A percentile compares a stretch with the other conserved stretches of the same genome.
Conservation (phyloP, 495 filamentous ascomycete species). For the Lentithecium fluviatile region DNA sequence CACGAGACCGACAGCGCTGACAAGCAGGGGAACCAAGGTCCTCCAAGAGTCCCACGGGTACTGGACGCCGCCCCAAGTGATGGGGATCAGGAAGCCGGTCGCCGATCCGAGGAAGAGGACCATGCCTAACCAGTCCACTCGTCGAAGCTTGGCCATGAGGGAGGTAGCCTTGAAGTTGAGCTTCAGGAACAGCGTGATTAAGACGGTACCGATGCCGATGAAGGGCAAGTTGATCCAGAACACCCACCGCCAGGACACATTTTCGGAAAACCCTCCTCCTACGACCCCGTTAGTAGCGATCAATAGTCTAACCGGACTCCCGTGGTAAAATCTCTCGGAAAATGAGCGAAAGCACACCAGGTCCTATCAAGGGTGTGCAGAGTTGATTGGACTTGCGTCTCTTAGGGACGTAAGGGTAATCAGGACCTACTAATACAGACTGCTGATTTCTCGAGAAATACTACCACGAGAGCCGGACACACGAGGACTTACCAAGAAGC, state of each 20-base stretch:
- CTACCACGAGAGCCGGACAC: no score
- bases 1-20: slow-evolving; percentile 36
- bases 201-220: slow-evolving; percentile 48
- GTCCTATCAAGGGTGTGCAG: no score
- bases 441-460: no score
- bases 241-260: slow-evolving; percentile 59
- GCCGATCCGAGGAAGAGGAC: slow-evolving; percentile 49
- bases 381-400: no score
- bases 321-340: no score
- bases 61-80: slow-evolving; percentile 59
- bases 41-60: slow-evolving; percentile 52
- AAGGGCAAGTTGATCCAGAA: slow-evolving; percentile 61
- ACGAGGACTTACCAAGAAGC: slow-evolving; percentile 52
- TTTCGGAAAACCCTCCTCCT: slow-evolving; percentile 62
- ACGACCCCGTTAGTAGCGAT: neutral
- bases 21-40: slow-evolving; percentile 46
- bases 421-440: no score
- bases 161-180: slow-evolving; percentile 45
- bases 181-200: slow-evolving; percentile 52
- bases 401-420: no score
- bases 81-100: slow-evolving; percentile 54
- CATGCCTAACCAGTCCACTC: slow-evolving; percentile 47
- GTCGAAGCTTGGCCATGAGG: slow-evolving; percentile 36
- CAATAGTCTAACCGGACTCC: no score
- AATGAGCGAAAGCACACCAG: no score